Base-by-base conservation (phyloP, 2,329 filamentous ascomycete genomes). In the Plectosphaerella cucumerina region DNA sequence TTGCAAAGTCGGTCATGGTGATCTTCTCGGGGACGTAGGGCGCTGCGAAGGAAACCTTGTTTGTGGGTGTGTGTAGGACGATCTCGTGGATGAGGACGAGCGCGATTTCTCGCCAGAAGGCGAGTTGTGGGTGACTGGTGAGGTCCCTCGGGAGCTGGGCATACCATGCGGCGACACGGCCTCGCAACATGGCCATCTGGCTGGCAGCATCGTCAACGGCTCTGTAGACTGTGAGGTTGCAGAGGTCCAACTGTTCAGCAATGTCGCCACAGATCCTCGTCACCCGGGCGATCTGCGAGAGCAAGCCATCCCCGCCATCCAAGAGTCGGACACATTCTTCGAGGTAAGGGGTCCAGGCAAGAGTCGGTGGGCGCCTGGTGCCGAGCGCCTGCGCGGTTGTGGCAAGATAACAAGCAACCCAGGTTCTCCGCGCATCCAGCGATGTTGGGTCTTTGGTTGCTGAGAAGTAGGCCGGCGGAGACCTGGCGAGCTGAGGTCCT, bases 1-100 rank as follows among this genome's bases (percentile, higher is more conserved):
- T 20, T 15, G 44, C 47, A 45, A 58, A 54, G 46, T 58, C 54
- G 14, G 46, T 50, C 11, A 55, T 47, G 23, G 51, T 44, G 47
- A 58, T 53, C 41, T 51, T 49, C 4, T 46, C 52, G 3, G 54
- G 53, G 18, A 58, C 53, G 34, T 52, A 58, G 2, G 56, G 56
- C 26, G 50, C 52, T 15, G 50, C 50, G 37, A 53, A 58, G 23
- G 50, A 50, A 6, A 46, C 43, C 48, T 56, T 56, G 54, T 58
- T 58, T 14, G 52, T 53, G 6, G 35, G 43, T 9, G 54, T 58
- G 46, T 56, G 54, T 9, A 56, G 53, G 23, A 52, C 52, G 8
- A 50, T 17, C 41, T 58, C 56, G 39, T 58, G 48, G n/a, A 54
- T 48, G 26, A 51, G 45, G 12, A 56, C 48, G 35, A 53, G 48